Evolutionary conservation across 305 asterid genomes (phyloP), one percentile per base, ranked within the genome.

Genomic region (Lippia alba): DNA sequence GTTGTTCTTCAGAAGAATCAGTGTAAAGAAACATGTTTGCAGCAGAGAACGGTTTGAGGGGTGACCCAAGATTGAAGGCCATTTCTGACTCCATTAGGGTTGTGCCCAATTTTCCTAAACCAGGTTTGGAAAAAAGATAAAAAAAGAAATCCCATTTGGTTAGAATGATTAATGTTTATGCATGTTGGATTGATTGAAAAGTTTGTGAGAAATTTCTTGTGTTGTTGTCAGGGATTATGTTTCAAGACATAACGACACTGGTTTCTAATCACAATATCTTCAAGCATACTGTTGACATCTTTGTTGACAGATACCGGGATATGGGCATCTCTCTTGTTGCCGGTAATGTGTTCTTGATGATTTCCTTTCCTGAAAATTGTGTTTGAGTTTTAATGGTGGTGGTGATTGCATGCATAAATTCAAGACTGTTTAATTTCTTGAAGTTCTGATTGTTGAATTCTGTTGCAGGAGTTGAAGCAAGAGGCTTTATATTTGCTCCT

Each of bases 251-350:
- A 63, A 91, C 97, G 6, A 87, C 97, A 8, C 90, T 91, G 61
- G 82, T 91, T 63, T 80, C 87, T 15, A 85, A 91, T 76, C 97
- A 77, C 81, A 80, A 82, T 83, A 91, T 73, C 46, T 89, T 89
- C 82, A 87, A 87, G 82, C 85, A 89, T 10, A 74, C 94, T 72
- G 72, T 91, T 69, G 97, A 91, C 49, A 91, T 91, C 66, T 87
- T 91, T 78, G 90, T 87, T 61, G 96, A 91, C 54, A 89, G 97
- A 74, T 91, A 91, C 83, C 78, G 77, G 41, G 81, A 82, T 75
- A 91, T 87, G 97, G 85, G 75, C 11, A 91, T 91, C 78, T 86
- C 97, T 68, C 87, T 86, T 77, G 95, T 91, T 74, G 97, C 97
- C 67, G 97, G 97, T 91, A 84, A 73, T 18, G 30, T 56, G 39